Evolutionary conservation across 2,329 filamentous ascomycete species (phyloP).

Genomic region (Epichloe baconii): DNA sequence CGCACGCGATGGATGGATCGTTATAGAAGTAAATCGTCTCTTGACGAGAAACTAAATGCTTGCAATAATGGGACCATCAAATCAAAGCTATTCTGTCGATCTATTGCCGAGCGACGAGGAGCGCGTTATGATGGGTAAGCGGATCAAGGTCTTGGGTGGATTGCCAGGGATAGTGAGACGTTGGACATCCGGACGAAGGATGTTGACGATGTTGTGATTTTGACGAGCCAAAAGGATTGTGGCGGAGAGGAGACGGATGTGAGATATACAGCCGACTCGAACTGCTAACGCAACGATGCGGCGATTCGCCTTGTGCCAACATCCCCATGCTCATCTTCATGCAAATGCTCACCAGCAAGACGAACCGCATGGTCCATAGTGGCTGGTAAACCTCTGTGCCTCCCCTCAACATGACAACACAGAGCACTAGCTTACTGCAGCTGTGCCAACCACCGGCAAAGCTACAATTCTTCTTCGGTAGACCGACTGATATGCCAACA

Average conservation of each 20-base stretch:
- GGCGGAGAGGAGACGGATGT: conserved; percentile 17
- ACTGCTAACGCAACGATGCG: neutral
- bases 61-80: no score
- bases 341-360: conserved; percentile 23
- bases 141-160: conserved; percentile 23
- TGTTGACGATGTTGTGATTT: conserved; percentile 23
- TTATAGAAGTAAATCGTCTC: no score
- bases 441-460: conserved; percentile 41
- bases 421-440: conserved; percentile 44
- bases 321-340: conserved; percentile 18
- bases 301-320: neutral
- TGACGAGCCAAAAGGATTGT: conserved; percentile 20
- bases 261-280: conserved; percentile 15
- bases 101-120: conserved; percentile 15
- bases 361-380: conserved; percentile 40
- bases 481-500: conserved; percentile 46
- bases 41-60: no score
- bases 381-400: conserved; percentile 39
- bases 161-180: conserved; percentile 19
- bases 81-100: no score
- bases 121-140: conserved; percentile 23
- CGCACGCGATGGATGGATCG: no score
- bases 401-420: conserved; percentile 39
- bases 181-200: conserved; percentile 21
- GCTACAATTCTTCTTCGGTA: conserved; percentile 39